Conservation (phyloP, 805 yeast genomes). For the Myxozyma nipponensis region DNA sequence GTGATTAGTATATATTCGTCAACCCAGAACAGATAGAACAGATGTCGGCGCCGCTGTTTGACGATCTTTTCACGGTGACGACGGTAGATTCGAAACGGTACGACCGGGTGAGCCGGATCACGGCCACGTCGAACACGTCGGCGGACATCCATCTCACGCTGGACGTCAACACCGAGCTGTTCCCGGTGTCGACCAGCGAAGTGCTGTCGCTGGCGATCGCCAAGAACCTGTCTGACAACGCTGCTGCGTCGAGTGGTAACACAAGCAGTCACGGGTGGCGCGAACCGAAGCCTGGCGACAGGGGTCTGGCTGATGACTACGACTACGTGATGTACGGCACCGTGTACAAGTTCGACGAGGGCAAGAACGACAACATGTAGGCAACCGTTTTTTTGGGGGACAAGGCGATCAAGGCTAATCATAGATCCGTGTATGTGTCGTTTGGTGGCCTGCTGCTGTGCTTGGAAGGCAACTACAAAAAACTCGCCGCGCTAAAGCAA, state of each 20-base stretch:
- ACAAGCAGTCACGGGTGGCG: slow-evolving; percentile 64
- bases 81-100: slow-evolving; percentile 85
- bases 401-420: background rate
- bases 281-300: slow-evolving; percentile 78
- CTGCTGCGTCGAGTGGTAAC: slow-evolving; percentile 35
- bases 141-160: slow-evolving; percentile 75
- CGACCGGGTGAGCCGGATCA: slow-evolving; percentile 85
- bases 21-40: no score
- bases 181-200: slow-evolving; percentile 74
- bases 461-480: slow-evolving; percentile 91
- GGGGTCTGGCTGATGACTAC: slow-evolving; percentile 90
- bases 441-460: slow-evolving; percentile 94
- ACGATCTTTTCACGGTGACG: slow-evolving; percentile 83
- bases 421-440: slow-evolving; percentile 82
- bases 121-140: slow-evolving; percentile 80
- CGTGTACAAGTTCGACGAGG: slow-evolving; percentile 93
- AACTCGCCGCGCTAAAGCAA: slow-evolving; percentile 82
- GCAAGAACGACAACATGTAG: slow-evolving; percentile 50
- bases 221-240: slow-evolving; percentile 59
- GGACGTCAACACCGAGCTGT: slow-evolving; percentile 87
- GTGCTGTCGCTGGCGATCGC: slow-evolving; percentile 84
- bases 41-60: slow-evolving; percentile 78
- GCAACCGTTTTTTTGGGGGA: slow-evolving; percentile 15
- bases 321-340: slow-evolving; percentile 98
- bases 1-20: no score